phyloP scores from a whole-genome alignment of 2,329 filamentous ascomycete species.

The Podosphaera leucotricha region DNA sequence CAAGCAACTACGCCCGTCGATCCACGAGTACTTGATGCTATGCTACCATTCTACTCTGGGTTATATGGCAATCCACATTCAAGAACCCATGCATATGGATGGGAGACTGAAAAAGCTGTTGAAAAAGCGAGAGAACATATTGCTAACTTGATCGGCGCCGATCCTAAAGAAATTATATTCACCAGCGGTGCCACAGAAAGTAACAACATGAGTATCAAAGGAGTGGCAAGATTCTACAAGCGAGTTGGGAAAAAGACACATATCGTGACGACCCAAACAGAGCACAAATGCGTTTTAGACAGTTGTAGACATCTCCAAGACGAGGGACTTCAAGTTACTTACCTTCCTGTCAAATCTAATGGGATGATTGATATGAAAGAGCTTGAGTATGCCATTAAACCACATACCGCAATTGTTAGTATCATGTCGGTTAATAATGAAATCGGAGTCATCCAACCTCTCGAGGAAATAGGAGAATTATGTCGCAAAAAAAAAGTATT shows the following conservation, averaged over 20 bases:
- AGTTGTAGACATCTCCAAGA: conserved; percentile 93
- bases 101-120: conserved; percentile 89
- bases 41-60: conserved; percentile 85
- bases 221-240: conserved; percentile 86
- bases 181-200: conserved; percentile 95
- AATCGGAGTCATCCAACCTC: conserved; percentile 93
- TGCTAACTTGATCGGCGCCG: conserved; percentile 71
- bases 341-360: conserved; percentile 68
- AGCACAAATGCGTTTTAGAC: conserved; percentile 97
- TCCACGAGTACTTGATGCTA: conserved; percentile 81
- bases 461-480: conserved; percentile 79
- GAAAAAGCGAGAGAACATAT: conserved; percentile 70
- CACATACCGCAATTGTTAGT: conserved; percentile 78
- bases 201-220: conserved; percentile 99
- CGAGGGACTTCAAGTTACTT: conserved; percentile 92
- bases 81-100: conserved; percentile 90
- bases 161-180: conserved; percentile 96
- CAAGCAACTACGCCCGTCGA: conserved; percentile 92
- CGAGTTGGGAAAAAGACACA: conserved; percentile 91
- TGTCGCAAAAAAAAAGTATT: conserved; percentile 85
- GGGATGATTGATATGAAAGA: conserved; percentile 70
- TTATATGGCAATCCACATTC: conserved; percentile 95
- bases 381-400: conserved; percentile 69
- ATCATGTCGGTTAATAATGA: conserved; percentile 99
- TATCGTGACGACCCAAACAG: conserved; percentile 90